Evolutionary conservation across 371 early-diverging fungal species (phyloP).

Genomic region (Rhizopus arrhizus): DNA sequence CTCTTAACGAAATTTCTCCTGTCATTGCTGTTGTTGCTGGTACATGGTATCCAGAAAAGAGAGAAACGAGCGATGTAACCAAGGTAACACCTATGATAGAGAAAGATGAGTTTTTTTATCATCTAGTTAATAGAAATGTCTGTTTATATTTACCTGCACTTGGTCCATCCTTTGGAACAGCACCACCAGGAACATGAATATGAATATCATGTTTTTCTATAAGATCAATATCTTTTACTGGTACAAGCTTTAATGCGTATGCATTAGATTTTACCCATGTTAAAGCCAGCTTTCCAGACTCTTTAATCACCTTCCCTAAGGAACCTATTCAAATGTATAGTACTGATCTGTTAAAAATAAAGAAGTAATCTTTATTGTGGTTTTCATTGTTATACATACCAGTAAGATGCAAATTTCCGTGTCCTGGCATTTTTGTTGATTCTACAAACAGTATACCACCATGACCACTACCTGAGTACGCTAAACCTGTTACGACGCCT

Average conservation of each 20-base stretch:
- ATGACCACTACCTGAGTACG: slow-evolving; percentile 76
- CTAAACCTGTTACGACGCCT: slow-evolving; percentile 85
- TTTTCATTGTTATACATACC: slow-evolving; percentile 45
- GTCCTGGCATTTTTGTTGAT: slow-evolving; percentile 75
- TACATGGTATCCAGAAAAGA: slow-evolving; percentile 65
- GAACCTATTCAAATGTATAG: slow-evolving; percentile 55
- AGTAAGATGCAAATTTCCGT: slow-evolving; percentile 70
- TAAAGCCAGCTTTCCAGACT: slow-evolving; percentile 80
- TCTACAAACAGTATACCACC: slow-evolving; percentile 86
- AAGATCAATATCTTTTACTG: slow-evolving; percentile 32
- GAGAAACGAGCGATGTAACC: slow-evolving; percentile 74
- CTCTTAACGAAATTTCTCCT: slow-evolving; percentile 86
- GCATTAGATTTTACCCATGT: slow-evolving; percentile 84
- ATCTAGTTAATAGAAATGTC: too few species aligned
- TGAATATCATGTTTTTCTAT: slow-evolving; percentile 72
- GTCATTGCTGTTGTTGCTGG: slow-evolving; percentile 75
- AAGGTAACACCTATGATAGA: slow-evolving; percentile 57
- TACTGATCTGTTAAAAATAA: neutral
- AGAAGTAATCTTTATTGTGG: neutral
- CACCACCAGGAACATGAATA: slow-evolving; percentile 85
- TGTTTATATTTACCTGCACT: slow-evolving; percentile 48
- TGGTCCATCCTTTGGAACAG: slow-evolving; percentile 85
- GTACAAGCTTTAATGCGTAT: slow-evolving; percentile 57
- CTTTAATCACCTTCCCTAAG: slow-evolving; percentile 86
- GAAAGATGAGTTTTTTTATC: neutral